Percentiles rank a stretch among this genome's conserved stretches.
Conservation (phyloP, 1,284 basidiomycete genomes). For the Ceratobasidium theobromae region DNA sequence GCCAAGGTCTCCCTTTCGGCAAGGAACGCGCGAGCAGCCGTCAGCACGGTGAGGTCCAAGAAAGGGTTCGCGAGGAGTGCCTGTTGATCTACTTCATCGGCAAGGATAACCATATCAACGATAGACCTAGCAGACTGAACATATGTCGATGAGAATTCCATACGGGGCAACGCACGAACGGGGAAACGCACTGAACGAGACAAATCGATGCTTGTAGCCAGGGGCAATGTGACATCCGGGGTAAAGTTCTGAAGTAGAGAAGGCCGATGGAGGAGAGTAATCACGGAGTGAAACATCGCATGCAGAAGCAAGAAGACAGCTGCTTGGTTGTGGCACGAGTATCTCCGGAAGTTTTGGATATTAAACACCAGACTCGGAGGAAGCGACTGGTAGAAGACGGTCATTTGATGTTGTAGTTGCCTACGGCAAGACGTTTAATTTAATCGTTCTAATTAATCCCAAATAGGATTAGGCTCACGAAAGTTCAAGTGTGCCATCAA, state of each 20-base stretch:
- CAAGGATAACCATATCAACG: slow-evolving; percentile 38
- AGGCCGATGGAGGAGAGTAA: slow-evolving; percentile 36
- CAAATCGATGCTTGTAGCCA: slow-evolving; percentile 36
- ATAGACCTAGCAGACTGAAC: slow-evolving; percentile 37
- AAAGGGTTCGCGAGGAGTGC: slow-evolving; percentile 38
- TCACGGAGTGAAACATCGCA: slow-evolving; percentile 38
- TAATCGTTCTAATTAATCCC: background rate
- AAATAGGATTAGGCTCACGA: slow-evolving; percentile 29
- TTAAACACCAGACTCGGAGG: slow-evolving; percentile 36
- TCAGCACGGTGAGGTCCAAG: slow-evolving; percentile 36
- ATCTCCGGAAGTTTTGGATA: slow-evolving; percentile 37
- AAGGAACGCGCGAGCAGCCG: slow-evolving; percentile 37
- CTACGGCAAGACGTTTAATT: background rate
- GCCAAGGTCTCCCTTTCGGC: slow-evolving; percentile 35
- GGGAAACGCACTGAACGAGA: slow-evolving; percentile 35
- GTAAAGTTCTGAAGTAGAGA: slow-evolving; percentile 37
- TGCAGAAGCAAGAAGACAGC: slow-evolving; percentile 37
- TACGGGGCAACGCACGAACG: background rate
- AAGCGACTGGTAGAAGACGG: slow-evolving; percentile 36
- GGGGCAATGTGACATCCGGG: slow-evolving; percentile 36
- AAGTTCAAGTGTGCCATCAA: slow-evolving; percentile 35
- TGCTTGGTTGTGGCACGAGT: slow-evolving; percentile 36
- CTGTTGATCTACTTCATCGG: slow-evolving; percentile 36
- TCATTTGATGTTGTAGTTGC: slow-evolving; percentile 38
- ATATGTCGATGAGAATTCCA: background rate